Conservation (phyloP, 257 asterid genomes). For the Plantago ovata region DNA sequence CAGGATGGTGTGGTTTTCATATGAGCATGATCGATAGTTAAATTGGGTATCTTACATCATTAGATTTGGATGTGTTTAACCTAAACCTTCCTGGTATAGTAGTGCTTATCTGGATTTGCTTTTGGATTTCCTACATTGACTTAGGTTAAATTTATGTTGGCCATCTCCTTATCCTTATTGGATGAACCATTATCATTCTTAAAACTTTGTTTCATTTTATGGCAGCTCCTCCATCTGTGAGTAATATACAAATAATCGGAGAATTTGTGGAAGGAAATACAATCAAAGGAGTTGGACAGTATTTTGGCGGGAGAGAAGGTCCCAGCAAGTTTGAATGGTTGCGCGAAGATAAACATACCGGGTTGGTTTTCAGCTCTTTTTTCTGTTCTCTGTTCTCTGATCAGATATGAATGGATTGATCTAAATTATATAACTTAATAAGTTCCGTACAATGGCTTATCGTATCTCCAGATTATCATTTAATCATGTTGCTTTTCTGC, state of each 20-base stretch:
- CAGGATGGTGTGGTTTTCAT: too few relatives aligned
- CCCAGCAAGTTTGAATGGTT: slow-evolving; percentile 96
- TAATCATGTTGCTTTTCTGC: background rate
- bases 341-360: slow-evolving; percentile 69
- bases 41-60: too few relatives aligned
- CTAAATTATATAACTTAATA: slow-evolving; percentile 10
- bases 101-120: background rate
- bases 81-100: too few relatives aligned
- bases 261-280: slow-evolving; percentile 73
- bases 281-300: slow-evolving; percentile 69
- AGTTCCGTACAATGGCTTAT: background rate
- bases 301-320: slow-evolving; percentile 98
- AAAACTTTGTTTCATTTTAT: slow-evolving; percentile 13
- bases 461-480: background rate
- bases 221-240: slow-evolving; percentile 94
- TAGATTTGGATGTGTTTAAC: too few relatives aligned
- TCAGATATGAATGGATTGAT: slow-evolving; percentile 22
- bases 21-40: too few relatives aligned
- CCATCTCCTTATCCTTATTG: too few relatives aligned
- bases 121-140: background rate
- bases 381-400: slow-evolving; percentile 8
- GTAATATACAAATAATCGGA: slow-evolving; percentile 66
- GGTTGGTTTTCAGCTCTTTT: slow-evolving; percentile 49
- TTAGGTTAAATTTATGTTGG: too few relatives aligned
- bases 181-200: background rate